These are phyloP conservation scores for Funneliformis geosporum DNA, from an alignment of 192 early-diverging fungal genomes.

Conservation along the genomic window DNA sequence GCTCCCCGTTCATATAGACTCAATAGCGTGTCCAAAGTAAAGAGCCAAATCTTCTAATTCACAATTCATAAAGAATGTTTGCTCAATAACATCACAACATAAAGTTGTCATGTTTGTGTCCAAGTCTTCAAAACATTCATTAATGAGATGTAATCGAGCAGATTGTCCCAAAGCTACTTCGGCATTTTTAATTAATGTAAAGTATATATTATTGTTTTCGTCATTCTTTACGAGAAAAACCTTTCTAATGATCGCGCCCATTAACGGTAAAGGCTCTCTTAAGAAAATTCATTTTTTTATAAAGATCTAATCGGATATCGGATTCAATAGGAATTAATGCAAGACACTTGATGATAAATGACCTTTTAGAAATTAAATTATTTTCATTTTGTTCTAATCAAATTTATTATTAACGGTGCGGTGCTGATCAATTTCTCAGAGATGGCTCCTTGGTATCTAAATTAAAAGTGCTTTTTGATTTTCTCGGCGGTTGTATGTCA, in stretches of 20 bases:
- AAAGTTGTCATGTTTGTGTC: slow-evolving; percentile 20
- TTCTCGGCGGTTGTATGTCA: neutral
- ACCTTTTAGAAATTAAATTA: slow-evolving; percentile 7
- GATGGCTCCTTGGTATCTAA: neutral
- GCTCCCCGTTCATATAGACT: neutral
- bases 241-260: slow-evolving; percentile 4
- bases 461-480: no score
- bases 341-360: slow-evolving; percentile 16
- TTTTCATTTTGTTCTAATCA: slow-evolving; percentile 1
- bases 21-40: neutral
- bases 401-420: neutral
- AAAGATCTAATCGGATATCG: neutral
- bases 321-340: slow-evolving; percentile 1
- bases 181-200: neutral
- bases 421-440: slow-evolving; percentile 7
- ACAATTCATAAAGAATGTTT: slow-evolving; percentile 11
- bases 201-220: neutral
- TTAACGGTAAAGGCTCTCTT: neutral
- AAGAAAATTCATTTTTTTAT: slow-evolving; percentile 15
- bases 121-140: neutral
- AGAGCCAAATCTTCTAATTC: neutral
- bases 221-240: neutral
- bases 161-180: neutral
- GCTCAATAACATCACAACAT: slow-evolving; percentile 29
- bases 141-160: slow-evolving; percentile 15